Evolutionary conservation across 1,284 basidiomycete genomes (phyloP), one percentile per base, ranked within the genome.

Genomic region (Fomes fomentarius): DNA sequence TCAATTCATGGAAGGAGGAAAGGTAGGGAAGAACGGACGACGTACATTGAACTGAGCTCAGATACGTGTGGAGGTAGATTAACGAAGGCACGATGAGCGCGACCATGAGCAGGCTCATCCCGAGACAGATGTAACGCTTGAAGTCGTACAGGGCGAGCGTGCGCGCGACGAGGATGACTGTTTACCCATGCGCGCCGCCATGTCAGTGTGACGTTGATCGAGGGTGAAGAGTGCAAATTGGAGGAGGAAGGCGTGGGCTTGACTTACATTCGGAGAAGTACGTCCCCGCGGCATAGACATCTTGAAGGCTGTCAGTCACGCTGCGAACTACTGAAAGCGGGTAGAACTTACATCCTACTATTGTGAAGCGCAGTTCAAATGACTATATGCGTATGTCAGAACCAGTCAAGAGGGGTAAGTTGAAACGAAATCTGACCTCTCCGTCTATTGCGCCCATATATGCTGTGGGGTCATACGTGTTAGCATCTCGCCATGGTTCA

Each of bases 141-240:
- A 54, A 50, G 3, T 50, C 41, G 37, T 54, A 50, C 35, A 54
- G 21, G 11, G 52, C 52, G 19, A 54, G 35, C 2, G 52, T 54
- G 34, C 52, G 47, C 19, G 42, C 52, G 17, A 54, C 38, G 0
- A 54, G 31, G 24, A 54, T 54, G 6, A 42, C 52, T 53, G 42
- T 1, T 12, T n/a, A n/a, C n/a, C n/a, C n/a, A n/a, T n/a, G n/a
- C n/a, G n/a, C n/a, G n/a, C n/a, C n/a, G n/a, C n/a, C n/a, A n/a
- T n/a, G n/a, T 11, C 17, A 4, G 25, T 15, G 24, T 4, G 10
- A 37, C n/a, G n/a, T n/a, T n/a, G n/a, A n/a, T n/a, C n/a, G n/a
- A n/a, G 7, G 25, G n/a, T 37, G 24, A 47, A 35, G 22, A 25
- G 15, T 11, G 10, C n/a, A 2, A 3, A 17, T 9, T 17, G 15